Evolutionary conservation across 306 rosid species (phyloP).

Genomic region (Cyamopsis tetragonoloba): DNA sequence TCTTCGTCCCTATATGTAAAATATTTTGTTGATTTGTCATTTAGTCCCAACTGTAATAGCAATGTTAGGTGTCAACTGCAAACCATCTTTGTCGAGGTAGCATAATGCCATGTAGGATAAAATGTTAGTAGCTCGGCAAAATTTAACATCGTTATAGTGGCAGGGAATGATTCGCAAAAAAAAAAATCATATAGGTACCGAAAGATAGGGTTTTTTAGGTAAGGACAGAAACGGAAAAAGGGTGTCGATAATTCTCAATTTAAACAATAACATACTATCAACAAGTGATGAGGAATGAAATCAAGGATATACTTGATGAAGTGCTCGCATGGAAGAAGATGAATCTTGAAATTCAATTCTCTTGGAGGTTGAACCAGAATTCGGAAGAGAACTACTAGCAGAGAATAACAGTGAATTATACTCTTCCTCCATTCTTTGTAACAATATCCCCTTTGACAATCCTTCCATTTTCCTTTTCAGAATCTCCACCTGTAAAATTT

Average conservation of each 20-base stretch:
- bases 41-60: too few relatives aligned
- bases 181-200: too few relatives aligned
- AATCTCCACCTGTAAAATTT: constrained; percentile 64
- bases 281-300: constrained; percentile 1
- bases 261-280: not conserved
- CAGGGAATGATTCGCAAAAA: too few relatives aligned
- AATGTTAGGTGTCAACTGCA: too few relatives aligned
- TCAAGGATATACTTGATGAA: constrained; percentile 39
- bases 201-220: too few relatives aligned
- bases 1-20: too few relatives aligned
- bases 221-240: too few relatives aligned
- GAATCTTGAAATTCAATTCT: constrained; percentile 47
- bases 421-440: constrained; percentile 87
- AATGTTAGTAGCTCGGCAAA: too few relatives aligned
- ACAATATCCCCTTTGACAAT: constrained; percentile 68
- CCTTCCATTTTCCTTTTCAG: constrained; percentile 88
- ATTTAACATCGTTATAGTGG: too few relatives aligned
- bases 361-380: constrained; percentile 59
- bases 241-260: not conserved
- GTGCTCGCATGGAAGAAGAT: constrained; percentile 33
- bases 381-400: constrained; percentile 47
- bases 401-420: constrained; percentile 71
- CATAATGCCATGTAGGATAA: too few relatives aligned
- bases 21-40: too few relatives aligned
- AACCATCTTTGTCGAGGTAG: too few relatives aligned